A percentile compares a stretch with the other conserved stretches of the same genome.
phyloP scores from a whole-genome alignment of 2,329 filamentous ascomycete species.

The Trichoderma asperellum region DNA sequence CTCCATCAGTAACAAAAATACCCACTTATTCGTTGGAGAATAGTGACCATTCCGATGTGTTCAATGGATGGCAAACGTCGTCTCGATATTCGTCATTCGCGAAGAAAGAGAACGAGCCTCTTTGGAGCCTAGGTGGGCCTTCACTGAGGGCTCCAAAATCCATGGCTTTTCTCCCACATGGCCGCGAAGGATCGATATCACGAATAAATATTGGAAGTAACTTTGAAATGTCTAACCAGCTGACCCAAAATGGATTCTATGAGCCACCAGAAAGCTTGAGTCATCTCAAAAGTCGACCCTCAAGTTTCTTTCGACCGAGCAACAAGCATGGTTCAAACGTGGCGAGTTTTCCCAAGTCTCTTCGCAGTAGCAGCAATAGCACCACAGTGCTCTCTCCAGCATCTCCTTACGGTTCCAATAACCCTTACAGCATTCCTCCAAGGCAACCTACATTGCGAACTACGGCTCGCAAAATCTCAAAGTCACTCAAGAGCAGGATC shows the following conservation, averaged over 20 bases:
- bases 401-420: slow-evolving; percentile 36
- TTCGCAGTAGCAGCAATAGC: slow-evolving; percentile 52
- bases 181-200: slow-evolving; percentile 36
- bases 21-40: slow-evolving; percentile 30
- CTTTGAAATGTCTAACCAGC: slow-evolving; percentile 43
- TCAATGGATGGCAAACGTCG: slow-evolving; percentile 24
- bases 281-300: slow-evolving; percentile 47
- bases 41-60: slow-evolving; percentile 24
- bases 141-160: slow-evolving; percentile 55
- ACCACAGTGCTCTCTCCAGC: slow-evolving; percentile 42
- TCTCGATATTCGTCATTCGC: slow-evolving; percentile 22
- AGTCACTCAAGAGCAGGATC: slow-evolving; percentile 63
- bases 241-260: slow-evolving; percentile 44
- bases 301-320: slow-evolving; percentile 50
- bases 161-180: slow-evolving; percentile 55
- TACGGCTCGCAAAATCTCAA: slow-evolving; percentile 65
- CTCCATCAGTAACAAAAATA: slow-evolving; percentile 36
- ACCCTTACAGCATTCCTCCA: slow-evolving; percentile 23
- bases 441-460: slow-evolving; percentile 47
- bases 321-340: slow-evolving; percentile 41
- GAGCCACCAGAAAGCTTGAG: slow-evolving; percentile 42
- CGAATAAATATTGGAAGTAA: slow-evolving; percentile 32
- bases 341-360: slow-evolving; percentile 52
- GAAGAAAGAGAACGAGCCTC: slow-evolving; percentile 39
- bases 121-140: slow-evolving; percentile 24